A percentile compares a stretch with the other conserved stretches of the same genome.
Conservation (phyloP, 768 basidiomycete species). For the Pulveroboletus ravenelii region DNA sequence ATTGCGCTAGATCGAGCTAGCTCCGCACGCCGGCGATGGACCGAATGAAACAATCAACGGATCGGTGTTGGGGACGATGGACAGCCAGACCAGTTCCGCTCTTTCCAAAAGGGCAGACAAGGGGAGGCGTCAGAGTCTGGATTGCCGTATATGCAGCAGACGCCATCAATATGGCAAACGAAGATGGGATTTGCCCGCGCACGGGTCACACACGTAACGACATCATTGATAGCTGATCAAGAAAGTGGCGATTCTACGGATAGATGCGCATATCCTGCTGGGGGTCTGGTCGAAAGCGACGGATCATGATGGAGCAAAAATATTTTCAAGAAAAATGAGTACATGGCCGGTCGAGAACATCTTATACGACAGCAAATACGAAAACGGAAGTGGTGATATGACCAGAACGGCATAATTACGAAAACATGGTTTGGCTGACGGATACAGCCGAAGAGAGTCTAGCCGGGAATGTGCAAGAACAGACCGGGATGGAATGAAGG, state of each 20-base stretch:
- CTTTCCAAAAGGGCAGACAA: slow-evolving; percentile 10
- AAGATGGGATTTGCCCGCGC: slow-evolving; percentile 14
- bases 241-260: slow-evolving; percentile 16
- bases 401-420: slow-evolving; percentile 19
- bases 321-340: slow-evolving; percentile 27
- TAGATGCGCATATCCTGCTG: not conserved
- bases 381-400: slow-evolving; percentile 14
- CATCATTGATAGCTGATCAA: slow-evolving; percentile 27
- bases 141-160: slow-evolving; percentile 1
- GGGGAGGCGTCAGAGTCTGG: not conserved
- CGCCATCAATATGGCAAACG: slow-evolving; percentile 4
- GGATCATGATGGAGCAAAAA: slow-evolving; percentile 29
- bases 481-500: slow-evolving; percentile 5
- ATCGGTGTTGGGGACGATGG: slow-evolving; percentile 8
- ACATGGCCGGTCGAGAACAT: slow-evolving; percentile 18
- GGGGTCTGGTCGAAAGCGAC: slow-evolving; percentile 16
- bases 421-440: slow-evolving; percentile 4
- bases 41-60: slow-evolving; percentile 12
- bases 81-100: slow-evolving; percentile 6
- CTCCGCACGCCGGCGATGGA: slow-evolving; percentile 19
- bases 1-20: slow-evolving; percentile 14
- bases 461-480: slow-evolving; percentile 24
- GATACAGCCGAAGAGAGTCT: slow-evolving; percentile 12
- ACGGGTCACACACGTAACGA: slow-evolving; percentile 10
- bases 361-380: slow-evolving; percentile 26